Conservation (phyloP, 73 alveolate species). For the Uronychia setigera region DNA sequence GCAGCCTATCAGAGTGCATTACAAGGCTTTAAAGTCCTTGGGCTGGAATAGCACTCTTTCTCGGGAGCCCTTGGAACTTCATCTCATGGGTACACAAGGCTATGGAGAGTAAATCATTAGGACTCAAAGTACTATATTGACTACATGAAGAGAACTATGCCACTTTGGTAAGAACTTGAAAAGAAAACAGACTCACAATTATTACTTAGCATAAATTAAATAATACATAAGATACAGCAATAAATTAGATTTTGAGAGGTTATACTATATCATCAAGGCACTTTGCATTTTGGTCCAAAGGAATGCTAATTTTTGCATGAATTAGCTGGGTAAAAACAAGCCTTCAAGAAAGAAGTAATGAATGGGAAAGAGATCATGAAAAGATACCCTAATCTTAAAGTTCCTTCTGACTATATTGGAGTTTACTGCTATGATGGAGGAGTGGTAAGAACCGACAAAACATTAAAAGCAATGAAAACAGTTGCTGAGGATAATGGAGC, state of each 20-base stretch:
- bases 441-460: constrained; percentile 26
- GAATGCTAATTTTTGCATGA: too few species aligned
- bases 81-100: constrained; percentile 33
- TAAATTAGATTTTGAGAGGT: too few species aligned
- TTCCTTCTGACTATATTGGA: constrained; percentile 27
- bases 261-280: constrained; percentile 21
- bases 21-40: constrained; percentile 49
- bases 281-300: constrained; percentile 34
- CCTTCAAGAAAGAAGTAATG: constrained; percentile 23
- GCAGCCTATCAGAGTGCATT: constrained; percentile 43
- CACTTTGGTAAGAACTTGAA: constrained; percentile 55
- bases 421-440: constrained; percentile 40
- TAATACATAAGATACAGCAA: too few species aligned
- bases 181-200: constrained; percentile 29
- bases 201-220: too few species aligned
- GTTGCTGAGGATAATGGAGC: constrained; percentile 50
- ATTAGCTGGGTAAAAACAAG: background rate
- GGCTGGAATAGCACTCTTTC: constrained; percentile 26
- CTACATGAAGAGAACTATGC: constrained; percentile 38
- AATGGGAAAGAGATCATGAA: constrained; percentile 30
- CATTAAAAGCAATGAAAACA: constrained; percentile 8
- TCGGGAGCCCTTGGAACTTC: constrained; percentile 60
- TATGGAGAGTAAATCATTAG: constrained; percentile 49
- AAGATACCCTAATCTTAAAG: constrained; percentile 39
- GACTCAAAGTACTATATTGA: constrained; percentile 29